phyloP scores from a whole-genome alignment of 2,329 filamentous ascomycete species.

The Aspergillus proliferans region DNA sequence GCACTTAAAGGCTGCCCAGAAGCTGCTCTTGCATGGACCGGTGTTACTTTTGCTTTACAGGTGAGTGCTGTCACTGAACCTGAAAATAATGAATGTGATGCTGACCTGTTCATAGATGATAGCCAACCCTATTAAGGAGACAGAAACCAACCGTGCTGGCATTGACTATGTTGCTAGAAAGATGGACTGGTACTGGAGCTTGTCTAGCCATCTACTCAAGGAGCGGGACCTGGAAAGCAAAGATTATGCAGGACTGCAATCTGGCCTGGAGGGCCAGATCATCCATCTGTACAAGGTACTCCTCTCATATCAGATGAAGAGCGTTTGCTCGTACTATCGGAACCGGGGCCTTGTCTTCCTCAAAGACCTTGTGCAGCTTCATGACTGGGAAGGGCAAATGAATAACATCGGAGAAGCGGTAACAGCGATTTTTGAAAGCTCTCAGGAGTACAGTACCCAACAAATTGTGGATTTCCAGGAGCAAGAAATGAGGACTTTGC shows the following conservation, averaged over 20 bases:
- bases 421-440: neutral
- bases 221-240: constrained; percentile 2
- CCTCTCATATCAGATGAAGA: neutral
- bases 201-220: constrained; percentile 24
- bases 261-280: neutral
- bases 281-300: neutral
- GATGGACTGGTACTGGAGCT: constrained; percentile 33
- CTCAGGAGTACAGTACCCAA: neutral
- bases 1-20: no score
- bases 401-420: neutral
- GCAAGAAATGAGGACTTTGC: neutral
- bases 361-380: neutral
- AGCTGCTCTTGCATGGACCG: no score
- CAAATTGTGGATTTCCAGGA: neutral
- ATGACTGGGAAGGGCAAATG: neutral
- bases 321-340: neutral
- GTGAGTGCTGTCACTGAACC: constrained; percentile 13
- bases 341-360: neutral
- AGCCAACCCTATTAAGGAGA: no score
- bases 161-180: constrained; percentile 31
- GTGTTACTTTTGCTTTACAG: constrained; percentile 30
- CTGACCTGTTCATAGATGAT: neutral
- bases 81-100: constrained; percentile 16
- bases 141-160: constrained; percentile 16
- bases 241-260: neutral